These are phyloP conservation scores for Aspergillus sp. DNA, from an alignment of 2,329 filamentous ascomycete species.

Conservation along the genomic window DNA sequence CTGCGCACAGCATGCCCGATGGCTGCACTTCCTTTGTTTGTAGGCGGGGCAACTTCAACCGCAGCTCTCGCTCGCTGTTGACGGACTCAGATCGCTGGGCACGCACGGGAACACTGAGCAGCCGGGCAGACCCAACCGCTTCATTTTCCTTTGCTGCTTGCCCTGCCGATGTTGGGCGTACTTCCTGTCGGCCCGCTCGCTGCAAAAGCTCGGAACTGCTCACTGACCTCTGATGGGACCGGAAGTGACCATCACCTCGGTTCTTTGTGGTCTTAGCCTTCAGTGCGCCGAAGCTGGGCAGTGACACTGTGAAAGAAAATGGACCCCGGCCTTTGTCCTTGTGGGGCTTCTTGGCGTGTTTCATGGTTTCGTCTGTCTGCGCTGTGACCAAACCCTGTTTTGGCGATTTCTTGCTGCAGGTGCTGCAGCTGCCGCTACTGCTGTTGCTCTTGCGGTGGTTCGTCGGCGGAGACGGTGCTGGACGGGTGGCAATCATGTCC, in stretches of 20 bases:
- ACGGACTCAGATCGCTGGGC: constrained; percentile 19
- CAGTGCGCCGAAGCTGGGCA: constrained; percentile 18
- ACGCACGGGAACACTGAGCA: constrained; percentile 4
- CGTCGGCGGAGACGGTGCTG: constrained; percentile 30
- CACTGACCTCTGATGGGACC: constrained; percentile 17
- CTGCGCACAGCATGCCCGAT: background rate
- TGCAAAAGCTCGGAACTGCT: constrained; percentile 18
- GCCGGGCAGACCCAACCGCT: constrained; percentile 12
- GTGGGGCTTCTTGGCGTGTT: constrained; percentile 14
- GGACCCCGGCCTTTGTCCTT: constrained; percentile 17
- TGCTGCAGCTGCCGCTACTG: no score
- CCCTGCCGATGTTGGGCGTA: background rate
- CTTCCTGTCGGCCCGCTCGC: constrained; percentile 1
- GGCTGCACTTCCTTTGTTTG: constrained; percentile 20
- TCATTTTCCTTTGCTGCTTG: constrained; percentile 5
- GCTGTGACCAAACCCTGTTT: no score
- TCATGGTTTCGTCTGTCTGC: constrained; percentile 9
- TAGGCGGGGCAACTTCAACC: constrained; percentile 26
- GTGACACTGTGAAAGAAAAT: constrained; percentile 19
- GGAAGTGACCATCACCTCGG: background rate
- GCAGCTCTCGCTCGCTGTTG: constrained; percentile 24
- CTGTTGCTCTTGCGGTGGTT: constrained; percentile 16
- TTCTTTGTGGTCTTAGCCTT: background rate
- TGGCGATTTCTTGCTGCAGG: constrained; percentile 11
- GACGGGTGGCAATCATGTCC: constrained; percentile 33